Conservation (phyloP, 2,329 filamentous ascomycete genomes). For the Thermothelomyces thermophilus region DNA sequence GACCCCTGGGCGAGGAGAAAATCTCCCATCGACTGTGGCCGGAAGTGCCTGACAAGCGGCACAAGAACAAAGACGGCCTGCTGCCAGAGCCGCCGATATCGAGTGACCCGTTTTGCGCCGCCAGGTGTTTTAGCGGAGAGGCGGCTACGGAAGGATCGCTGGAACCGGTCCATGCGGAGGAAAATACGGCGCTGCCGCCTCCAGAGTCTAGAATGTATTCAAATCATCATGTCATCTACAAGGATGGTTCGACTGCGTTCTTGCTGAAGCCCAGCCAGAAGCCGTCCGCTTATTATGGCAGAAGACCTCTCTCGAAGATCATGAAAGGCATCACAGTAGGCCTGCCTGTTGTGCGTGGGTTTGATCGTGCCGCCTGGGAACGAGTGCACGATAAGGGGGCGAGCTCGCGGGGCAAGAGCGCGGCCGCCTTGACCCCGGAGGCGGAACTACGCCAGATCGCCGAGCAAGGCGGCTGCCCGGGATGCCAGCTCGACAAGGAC, state of each 20-base stretch:
- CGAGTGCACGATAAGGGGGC: constrained; percentile 53
- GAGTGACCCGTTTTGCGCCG: constrained; percentile 52
- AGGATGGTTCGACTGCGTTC: constrained; percentile 68
- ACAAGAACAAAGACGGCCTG: constrained; percentile 29
- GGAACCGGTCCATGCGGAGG: constrained; percentile 37
- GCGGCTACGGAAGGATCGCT: constrained; percentile 49
- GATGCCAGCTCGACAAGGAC: constrained; percentile 58
- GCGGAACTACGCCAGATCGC: constrained; percentile 1
- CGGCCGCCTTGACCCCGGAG: background rate
- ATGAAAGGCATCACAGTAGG: constrained; percentile 77
- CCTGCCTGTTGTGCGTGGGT: constrained; percentile 82
- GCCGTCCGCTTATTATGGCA: constrained; percentile 77
- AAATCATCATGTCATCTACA: constrained; percentile 80
- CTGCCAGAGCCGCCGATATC: constrained; percentile 39
- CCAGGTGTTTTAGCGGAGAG: constrained; percentile 53
- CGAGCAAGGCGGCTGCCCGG: constrained; percentile 38
- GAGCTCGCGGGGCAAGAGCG: constrained; percentile 16
- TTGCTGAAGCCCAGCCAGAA: constrained; percentile 79
- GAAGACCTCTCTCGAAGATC: constrained; percentile 76
- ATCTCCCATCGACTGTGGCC: constrained; percentile 80
- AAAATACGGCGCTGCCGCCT: constrained; percentile 34
- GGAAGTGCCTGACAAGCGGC: constrained; percentile 38
- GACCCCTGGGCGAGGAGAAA: constrained; percentile 84
- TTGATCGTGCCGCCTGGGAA: constrained; percentile 71
- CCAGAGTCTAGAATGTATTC: constrained; percentile 53